phyloP scores from a whole-genome alignment of 78 protist species.

The Pigoraptor vietnamica region DNA sequence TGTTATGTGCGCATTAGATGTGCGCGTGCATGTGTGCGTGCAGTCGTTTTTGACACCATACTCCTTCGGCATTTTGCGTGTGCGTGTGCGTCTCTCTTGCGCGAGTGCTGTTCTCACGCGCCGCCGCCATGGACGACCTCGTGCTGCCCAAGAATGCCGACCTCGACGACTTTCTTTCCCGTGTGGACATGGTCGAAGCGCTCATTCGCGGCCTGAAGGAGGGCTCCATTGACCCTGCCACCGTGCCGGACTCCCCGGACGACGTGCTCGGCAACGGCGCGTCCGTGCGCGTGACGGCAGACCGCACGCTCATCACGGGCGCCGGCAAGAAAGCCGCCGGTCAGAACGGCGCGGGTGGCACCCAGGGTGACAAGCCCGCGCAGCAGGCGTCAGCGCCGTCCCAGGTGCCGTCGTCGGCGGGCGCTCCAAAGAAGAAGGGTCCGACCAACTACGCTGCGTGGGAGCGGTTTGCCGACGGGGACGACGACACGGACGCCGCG shows the following conservation, averaged over 20 bases:
- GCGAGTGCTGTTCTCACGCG: too few relatives aligned
- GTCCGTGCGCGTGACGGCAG: not conserved
- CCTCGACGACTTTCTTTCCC: not conserved
- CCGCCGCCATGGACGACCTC: not conserved
- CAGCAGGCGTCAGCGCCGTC: not conserved
- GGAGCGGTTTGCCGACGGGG: not conserved
- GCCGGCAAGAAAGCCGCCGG: not conserved
- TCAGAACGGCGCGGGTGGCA: not conserved
- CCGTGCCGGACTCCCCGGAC: not conserved
- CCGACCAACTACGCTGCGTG: not conserved
- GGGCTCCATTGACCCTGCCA: not conserved
- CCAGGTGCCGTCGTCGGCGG: not conserved
- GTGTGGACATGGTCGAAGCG: not conserved
- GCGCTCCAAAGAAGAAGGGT: not conserved
- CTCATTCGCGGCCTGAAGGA: not conserved
- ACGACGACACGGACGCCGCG: not conserved
- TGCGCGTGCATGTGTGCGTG: too few relatives aligned
- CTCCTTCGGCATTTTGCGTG: too few relatives aligned
- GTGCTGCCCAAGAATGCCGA: not conserved
- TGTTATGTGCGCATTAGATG: too few relatives aligned
- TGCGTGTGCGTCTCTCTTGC: too few relatives aligned
- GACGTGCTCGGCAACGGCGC: not conserved
- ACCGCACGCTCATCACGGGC: not conserved
- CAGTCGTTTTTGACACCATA: too few relatives aligned
- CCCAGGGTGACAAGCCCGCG: not conserved